Percentiles rank a stretch among this genome's conserved stretches.
Evolutionary conservation across 768 basidiomycete genomes (phyloP).

Genomic region (Russula abietina): DNA sequence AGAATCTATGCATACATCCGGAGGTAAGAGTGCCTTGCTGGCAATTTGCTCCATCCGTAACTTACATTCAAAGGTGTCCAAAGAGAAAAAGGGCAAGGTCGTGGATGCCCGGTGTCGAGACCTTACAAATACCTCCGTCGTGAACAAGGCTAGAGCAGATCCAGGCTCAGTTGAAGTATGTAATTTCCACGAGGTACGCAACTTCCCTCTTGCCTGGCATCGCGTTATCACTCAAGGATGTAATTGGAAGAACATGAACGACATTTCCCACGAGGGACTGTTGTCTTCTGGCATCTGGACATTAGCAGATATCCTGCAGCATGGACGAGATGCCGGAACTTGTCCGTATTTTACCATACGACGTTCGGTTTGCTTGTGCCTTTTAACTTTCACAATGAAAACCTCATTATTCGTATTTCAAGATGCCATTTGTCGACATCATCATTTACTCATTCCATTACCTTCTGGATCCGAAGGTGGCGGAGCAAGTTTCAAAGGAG

Average conservation of each 20-base stretch:
- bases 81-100: conserved; percentile 97
- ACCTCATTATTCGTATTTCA: conserved; percentile 3
- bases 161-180: conserved; percentile 91
- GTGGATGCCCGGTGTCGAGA: conserved; percentile 97
- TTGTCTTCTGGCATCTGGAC: conserved; percentile 90
- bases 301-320: conserved; percentile 83
- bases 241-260: conserved; percentile 63
- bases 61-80: conserved; percentile 59
- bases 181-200: conserved; percentile 86
- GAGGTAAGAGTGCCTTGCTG: conserved; percentile 49
- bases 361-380: conserved; percentile 67
- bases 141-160: conserved; percentile 76
- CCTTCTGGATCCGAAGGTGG: conserved; percentile 96
- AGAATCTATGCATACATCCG: conserved; percentile 94
- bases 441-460: conserved; percentile 99
- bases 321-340: conserved; percentile 76
- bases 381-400: background rate
- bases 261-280: conserved; percentile 72
- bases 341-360: conserved; percentile 97
- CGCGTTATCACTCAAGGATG: background rate
- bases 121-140: conserved; percentile 76
- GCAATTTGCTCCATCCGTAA: background rate
- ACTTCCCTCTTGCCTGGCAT: conserved; percentile 11
- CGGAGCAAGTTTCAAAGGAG: conserved; percentile 97
- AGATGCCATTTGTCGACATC: conserved; percentile 95